Percentiles rank a stretch among this genome's conserved stretches.
Evolutionary conservation across 2,329 filamentous ascomycete species (phyloP).

Genomic region (Pestalotiopsis sp.): DNA sequence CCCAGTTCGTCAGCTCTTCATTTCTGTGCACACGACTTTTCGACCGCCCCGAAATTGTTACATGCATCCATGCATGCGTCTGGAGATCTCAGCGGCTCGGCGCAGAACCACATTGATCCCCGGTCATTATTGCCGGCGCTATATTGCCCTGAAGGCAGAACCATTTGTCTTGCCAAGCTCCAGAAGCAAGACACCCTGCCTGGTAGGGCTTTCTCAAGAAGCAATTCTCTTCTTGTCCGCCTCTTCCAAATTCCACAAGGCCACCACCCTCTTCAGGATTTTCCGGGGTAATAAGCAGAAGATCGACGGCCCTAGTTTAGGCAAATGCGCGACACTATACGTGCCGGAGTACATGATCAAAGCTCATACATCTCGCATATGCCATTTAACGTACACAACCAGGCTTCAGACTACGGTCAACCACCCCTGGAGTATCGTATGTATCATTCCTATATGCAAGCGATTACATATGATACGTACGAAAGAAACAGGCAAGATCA

Average conservation of each 20-base stretch:
- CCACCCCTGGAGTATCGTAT: too few relatives aligned
- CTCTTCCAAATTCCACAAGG: background rate
- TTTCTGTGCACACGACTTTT: background rate
- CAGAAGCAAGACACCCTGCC: background rate
- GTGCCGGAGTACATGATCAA: background rate
- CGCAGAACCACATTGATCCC: background rate
- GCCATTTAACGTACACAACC: background rate
- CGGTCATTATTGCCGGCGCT: background rate
- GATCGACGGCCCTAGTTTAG: background rate
- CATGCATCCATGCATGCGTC: background rate
- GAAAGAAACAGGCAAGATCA: slow-evolving; percentile 15
- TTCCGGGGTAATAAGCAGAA: background rate
- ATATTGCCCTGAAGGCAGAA: background rate
- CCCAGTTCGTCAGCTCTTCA: background rate
- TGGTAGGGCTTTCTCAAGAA: background rate
- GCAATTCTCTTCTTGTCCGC: background rate
- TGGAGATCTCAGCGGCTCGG: background rate
- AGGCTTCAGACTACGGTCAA: background rate
- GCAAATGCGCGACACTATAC: background rate
- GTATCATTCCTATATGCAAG: too few relatives aligned
- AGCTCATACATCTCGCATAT: background rate
- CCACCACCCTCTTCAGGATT: background rate
- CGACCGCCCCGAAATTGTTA: background rate
- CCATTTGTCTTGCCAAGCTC: background rate
- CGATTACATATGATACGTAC: too few relatives aligned